A percentile compares a stretch with the other conserved stretches of the same genome.
Conservation (phyloP, 31 red algal species). For the Porphyra umbilicalis region DNA sequence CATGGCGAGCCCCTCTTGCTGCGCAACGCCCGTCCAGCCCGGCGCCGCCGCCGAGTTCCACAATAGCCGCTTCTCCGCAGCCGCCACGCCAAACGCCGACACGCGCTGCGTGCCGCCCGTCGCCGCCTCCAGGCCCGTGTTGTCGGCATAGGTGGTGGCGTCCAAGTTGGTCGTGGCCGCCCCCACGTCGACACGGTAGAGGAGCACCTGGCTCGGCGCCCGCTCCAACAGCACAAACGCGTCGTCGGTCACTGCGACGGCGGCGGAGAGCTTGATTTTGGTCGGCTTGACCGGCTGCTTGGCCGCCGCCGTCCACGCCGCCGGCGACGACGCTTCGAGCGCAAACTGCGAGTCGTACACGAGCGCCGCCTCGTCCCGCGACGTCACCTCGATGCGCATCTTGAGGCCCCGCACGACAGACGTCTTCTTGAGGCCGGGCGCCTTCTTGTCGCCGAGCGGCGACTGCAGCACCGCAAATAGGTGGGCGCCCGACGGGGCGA, state of each 20-base stretch:
- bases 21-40: slow-evolving; percentile 11
- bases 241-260: neutral
- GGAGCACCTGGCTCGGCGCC: slow-evolving; percentile 32
- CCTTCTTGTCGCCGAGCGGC: slow-evolving; percentile 27
- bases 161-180: slow-evolving; percentile 20
- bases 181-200: slow-evolving; percentile 25
- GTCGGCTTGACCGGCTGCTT: slow-evolving; percentile 3
- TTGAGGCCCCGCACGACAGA: slow-evolving; percentile 26
- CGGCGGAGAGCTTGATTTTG: slow-evolving; percentile 42
- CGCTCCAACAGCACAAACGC: slow-evolving; percentile 49
- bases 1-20: slow-evolving; percentile 50
- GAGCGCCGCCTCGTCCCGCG: slow-evolving; percentile 7
- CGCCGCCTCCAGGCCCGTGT: slow-evolving; percentile 22
- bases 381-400: slow-evolving; percentile 12
- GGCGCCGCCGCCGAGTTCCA: slow-evolving; percentile 28
- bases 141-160: slow-evolving; percentile 31
- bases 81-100: slow-evolving; percentile 12
- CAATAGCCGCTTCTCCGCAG: slow-evolving; percentile 30
- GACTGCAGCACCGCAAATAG: slow-evolving; percentile 56
- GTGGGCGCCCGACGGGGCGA: slow-evolving; percentile 20
- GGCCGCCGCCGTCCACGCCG: slow-evolving; percentile 7
- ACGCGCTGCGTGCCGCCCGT: slow-evolving; percentile 23
- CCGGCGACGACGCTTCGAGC: slow-evolving; percentile 20
- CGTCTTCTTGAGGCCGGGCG: slow-evolving; percentile 3
- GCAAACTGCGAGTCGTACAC: slow-evolving; percentile 24